Conservation (phyloP, 1,139 yeast species). For the Debaryomyces singareniensis region DNA sequence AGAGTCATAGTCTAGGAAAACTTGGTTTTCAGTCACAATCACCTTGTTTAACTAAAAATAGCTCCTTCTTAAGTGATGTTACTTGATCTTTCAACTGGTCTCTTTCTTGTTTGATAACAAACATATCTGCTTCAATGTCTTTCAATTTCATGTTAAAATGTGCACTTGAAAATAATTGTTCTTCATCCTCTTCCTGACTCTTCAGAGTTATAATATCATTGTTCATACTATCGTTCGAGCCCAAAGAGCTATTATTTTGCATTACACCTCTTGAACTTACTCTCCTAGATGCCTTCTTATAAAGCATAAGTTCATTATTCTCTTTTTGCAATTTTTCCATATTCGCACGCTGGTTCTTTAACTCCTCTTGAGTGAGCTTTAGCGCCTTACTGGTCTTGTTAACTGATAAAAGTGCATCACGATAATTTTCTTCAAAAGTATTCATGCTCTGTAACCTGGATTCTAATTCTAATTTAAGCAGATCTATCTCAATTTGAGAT, state of each 20-base stretch:
- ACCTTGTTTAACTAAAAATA: slow-evolving; percentile 26
- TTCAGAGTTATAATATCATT: slow-evolving; percentile 9
- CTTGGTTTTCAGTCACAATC: too few species aligned
- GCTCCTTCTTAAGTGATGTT: slow-evolving; percentile 52
- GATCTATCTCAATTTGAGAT: slow-evolving; percentile 26
- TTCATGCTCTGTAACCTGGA: slow-evolving; percentile 30
- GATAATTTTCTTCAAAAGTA: slow-evolving; percentile 49
- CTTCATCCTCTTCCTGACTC: slow-evolving; percentile 34
- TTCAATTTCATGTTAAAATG: slow-evolving; percentile 73
- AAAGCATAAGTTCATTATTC: slow-evolving; percentile 61
- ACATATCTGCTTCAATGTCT: slow-evolving; percentile 80
- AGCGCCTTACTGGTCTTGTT: slow-evolving; percentile 73
- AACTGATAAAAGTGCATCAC: slow-evolving; percentile 65
- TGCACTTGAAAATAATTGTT: slow-evolving; percentile 48
- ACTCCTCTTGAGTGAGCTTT: slow-evolving; percentile 65
- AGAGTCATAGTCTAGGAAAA: too few species aligned
- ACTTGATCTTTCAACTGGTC: slow-evolving; percentile 69
- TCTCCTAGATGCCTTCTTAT: slow-evolving; percentile 37
- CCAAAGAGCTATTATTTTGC: slow-evolving; percentile 9
- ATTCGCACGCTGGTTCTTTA: slow-evolving; percentile 50
- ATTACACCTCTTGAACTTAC: slow-evolving; percentile 23
- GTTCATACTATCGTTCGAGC: slow-evolving; percentile 6
- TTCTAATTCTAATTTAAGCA: slow-evolving; percentile 29
- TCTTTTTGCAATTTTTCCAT: slow-evolving; percentile 57
- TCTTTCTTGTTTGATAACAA: slow-evolving; percentile 75